phyloP scores from a whole-genome alignment of 768 basidiomycete species.

The Xerocomus spinulosus region DNA sequence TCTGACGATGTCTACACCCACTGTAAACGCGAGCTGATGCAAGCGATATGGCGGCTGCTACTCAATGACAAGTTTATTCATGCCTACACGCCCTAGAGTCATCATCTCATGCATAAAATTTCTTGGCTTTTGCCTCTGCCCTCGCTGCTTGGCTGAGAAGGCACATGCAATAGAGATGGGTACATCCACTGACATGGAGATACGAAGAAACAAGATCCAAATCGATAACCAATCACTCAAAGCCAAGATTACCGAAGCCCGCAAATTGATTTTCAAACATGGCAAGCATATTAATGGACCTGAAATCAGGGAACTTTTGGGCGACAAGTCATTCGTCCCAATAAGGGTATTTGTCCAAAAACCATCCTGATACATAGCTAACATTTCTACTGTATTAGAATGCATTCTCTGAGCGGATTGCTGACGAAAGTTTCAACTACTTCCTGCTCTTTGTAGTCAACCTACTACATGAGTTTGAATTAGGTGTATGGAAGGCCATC shows the following conservation, averaged over 20 bases:
- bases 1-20: conserved; percentile 8
- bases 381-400: conserved; percentile 25
- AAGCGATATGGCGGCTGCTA: conserved; percentile 14
- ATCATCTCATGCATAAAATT: conserved; percentile 6
- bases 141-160: background rate
- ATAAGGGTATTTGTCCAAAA: conserved; percentile 2
- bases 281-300: conserved; percentile 1
- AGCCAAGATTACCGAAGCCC: background rate
- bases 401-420: conserved; percentile 29
- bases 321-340: conserved; percentile 11
- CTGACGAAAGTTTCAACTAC: conserved; percentile 9
- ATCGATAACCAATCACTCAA: background rate
- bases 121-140: background rate
- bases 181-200: background rate
- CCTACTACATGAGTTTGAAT: conserved; percentile 23
- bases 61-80: conserved; percentile 17
- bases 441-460: conserved; percentile 16
- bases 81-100: conserved; percentile 8
- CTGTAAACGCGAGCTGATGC: conserved; percentile 19
- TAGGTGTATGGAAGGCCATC: no score
- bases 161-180: background rate
- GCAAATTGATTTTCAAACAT: conserved; percentile 5
- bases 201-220: background rate
- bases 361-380: background rate
- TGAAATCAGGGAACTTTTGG: conserved; percentile 1